Evolutionary conservation across 768 basidiomycete species (phyloP), one percentile per base, ranked within the genome.

Genomic region (Megacollybia marginata): DNA sequence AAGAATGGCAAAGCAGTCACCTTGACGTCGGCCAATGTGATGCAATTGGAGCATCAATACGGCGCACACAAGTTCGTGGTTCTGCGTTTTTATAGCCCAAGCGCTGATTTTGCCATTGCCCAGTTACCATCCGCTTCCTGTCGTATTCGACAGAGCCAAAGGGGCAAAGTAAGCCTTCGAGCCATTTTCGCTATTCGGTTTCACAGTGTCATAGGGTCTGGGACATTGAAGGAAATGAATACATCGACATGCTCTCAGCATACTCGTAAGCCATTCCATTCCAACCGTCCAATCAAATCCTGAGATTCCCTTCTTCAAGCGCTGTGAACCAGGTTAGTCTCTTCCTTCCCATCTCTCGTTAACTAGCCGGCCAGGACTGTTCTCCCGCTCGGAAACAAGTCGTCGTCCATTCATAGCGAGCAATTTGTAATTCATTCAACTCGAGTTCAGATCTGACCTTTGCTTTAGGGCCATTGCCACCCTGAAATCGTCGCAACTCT

Each of bases 231-330:
- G 94, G 93, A 54, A 85, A 80, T 47, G 88, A 93, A 62, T 99
- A 96, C 69, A 92, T 97, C 54, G 96, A 99, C 62, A 96, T 97
- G 90, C 76, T 99, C 16, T 90, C 91, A 42, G 96, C 96, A 28
- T 98, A 98, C 71, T 94, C 91, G 90, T 94, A 64, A 71, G 85
- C 62, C 40, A 47, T n/a, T n/a, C n/a, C n/a, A 31, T 36, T 28
- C 23, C 9, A 40, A 20, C 44, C 40, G 5, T 10, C 23, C 2
- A 44, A 10, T n/a, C 23, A 16, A 31, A 23, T 16, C 3, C 28
- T 44, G 9, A 44, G 4, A 18, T 33, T 32, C 5, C 36, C 50
- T 20, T n/a, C n/a, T n/a, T n/a, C n/a, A 57, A 92, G 89, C 31
- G 89, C 90, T 40, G 88, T 92, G 48, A 93, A 93, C 65, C 92